phyloP scores from a whole-genome alignment of 345 rosid genomes.

The Nephelium lappaceum region DNA sequence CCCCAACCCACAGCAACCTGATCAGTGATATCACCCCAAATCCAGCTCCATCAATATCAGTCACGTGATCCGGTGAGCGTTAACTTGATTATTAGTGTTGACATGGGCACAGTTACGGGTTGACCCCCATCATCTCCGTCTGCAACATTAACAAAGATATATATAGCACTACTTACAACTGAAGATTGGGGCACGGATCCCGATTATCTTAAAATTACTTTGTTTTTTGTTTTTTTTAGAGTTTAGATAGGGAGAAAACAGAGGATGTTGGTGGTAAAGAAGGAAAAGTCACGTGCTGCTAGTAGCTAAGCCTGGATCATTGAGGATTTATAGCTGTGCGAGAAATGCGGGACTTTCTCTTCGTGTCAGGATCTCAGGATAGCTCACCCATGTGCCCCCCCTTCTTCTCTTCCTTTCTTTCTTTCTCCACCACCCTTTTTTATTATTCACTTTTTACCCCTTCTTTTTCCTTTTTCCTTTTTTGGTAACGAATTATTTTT shows the following conservation, averaged over 20 bases:
- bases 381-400: slow-evolving; percentile 27
- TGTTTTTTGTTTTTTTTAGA: not conserved
- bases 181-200: slow-evolving; percentile 69
- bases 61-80: slow-evolving; percentile 17
- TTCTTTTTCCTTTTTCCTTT: no score
- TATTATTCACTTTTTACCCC: not conserved
- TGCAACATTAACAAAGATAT: not conserved
- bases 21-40: not conserved
- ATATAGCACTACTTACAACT: slow-evolving; percentile 17
- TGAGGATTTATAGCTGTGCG: slow-evolving; percentile 17
- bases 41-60: not conserved
- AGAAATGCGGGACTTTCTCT: slow-evolving; percentile 32
- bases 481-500: no score
- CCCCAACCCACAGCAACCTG: not conserved
- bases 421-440: not conserved
- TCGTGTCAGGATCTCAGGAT: not conserved
- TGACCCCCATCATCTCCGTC: slow-evolving; percentile 10
- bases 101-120: slow-evolving; percentile 18
- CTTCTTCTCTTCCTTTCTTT: not conserved
- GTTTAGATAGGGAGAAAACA: not conserved
- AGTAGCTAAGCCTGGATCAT: not conserved
- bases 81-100: slow-evolving; percentile 19
- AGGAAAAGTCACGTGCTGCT: slow-evolving; percentile 44
- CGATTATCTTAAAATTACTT: slow-evolving; percentile 21
- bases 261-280: slow-evolving; percentile 40